Base-by-base conservation (phyloP, 2,329 filamentous ascomycete genomes). In the Neurospora sp. region DNA sequence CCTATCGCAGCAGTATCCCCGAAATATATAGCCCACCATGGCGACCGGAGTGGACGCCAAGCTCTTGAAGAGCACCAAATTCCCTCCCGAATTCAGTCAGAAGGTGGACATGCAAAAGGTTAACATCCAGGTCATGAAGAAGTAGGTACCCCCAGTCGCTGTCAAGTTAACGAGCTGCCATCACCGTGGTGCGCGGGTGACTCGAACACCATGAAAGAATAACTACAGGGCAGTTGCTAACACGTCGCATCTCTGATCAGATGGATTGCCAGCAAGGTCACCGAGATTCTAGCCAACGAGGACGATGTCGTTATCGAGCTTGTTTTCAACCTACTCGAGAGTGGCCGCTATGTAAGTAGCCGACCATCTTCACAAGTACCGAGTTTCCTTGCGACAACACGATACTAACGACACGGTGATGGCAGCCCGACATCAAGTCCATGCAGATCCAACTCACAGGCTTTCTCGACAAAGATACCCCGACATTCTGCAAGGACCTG, bases 31-130 rank as follows among this genome's bases (percentile, higher is more conserved):
- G 65, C 72, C 75, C 77, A 83, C 73, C 74, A 96, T 96, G 92
- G 91, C 92, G 75, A 90, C 91, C 69, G 91, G 89, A 74, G 92
- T 96, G 72, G 95, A 97, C 81, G 90, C 92, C 74, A 97, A 96
- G 84, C 87, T 97, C 76, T 83, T 97, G 70, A 92, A 91, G 85
- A 90, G 90, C 80, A 98, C 94, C 69, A 97, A 96, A 78, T 98
- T 97, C 74, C 96, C 96, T 66, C 86, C 90, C 8, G 93, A 97
- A 78, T 99, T 98, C 82, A 95, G 88, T 78, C 89, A 92, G 79
- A 97, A 97, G 83, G 96, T 99, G 74, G 94, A 99, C 83, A 97
- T 96, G 88, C 88, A 90, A 75, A 98, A 98, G 83, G 93, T 99
- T 80, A 97, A 99, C 79, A 85, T 97, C 67, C 93, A 97, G 80